A percentile compares a stretch with the other conserved stretches of the same genome.
phyloP scores from a whole-genome alignment of 352 stramenopile genomes.

The Pythium aquatile region DNA sequence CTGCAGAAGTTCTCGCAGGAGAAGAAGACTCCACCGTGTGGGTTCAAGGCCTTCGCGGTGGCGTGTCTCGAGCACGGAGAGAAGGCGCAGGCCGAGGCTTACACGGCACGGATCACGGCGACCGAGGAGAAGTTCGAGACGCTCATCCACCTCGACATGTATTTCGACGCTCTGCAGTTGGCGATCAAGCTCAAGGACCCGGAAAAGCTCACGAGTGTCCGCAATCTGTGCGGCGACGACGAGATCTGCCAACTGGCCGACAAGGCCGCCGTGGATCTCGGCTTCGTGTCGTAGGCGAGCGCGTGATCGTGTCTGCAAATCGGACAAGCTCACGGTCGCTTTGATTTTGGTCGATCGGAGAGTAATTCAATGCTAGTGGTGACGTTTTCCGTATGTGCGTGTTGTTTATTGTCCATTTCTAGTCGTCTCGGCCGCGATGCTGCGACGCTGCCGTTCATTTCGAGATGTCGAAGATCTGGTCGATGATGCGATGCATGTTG shows the following conservation, averaged over 20 bases:
- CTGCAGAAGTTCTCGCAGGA: slow-evolving; percentile 87
- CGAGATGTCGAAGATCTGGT: slow-evolving; percentile 81
- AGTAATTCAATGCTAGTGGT: no score
- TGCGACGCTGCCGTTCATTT: slow-evolving; percentile 42
- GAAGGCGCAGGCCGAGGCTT: slow-evolving; percentile 79
- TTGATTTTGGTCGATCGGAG: no score
- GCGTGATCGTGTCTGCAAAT: no score
- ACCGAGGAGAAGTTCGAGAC: slow-evolving; percentile 88
- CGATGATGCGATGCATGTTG: slow-evolving; percentile 84
- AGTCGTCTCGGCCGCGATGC: not conserved
- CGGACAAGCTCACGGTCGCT: no score
- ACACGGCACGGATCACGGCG: slow-evolving; percentile 76
- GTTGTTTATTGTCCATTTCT: not conserved
- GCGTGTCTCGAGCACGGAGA: slow-evolving; percentile 74
- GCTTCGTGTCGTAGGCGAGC: slow-evolving; percentile 51
- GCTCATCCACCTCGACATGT: slow-evolving; percentile 85
- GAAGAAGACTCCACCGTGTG: slow-evolving; percentile 83
- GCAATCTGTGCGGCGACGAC: slow-evolving; percentile 71
- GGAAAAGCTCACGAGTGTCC: slow-evolving; percentile 83
- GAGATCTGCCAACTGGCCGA: slow-evolving; percentile 77
- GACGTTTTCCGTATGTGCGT: not conserved
- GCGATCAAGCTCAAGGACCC: slow-evolving; percentile 85
- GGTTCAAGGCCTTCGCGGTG: slow-evolving; percentile 84
- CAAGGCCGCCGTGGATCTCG: slow-evolving; percentile 77
- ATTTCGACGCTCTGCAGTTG: slow-evolving; percentile 74